Conservation (phyloP, 2,329 filamentous ascomycete species). For the Ceratocystis harringtonii region DNA sequence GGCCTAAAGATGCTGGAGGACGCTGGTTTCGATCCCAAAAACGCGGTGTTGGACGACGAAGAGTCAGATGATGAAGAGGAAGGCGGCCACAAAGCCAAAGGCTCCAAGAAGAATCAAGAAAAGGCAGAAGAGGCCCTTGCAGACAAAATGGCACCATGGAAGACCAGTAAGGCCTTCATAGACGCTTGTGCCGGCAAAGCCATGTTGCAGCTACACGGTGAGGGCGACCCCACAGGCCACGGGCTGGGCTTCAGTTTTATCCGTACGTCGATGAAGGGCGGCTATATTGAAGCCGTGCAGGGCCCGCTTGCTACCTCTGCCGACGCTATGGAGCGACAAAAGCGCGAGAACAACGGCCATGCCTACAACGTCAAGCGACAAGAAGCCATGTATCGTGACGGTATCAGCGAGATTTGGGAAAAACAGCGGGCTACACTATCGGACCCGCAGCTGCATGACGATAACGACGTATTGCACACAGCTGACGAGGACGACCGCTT, state of each 20-base stretch:
- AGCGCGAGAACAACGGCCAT: constrained; percentile 82
- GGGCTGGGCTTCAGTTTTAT: constrained; percentile 95
- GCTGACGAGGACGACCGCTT: constrained; percentile 53
- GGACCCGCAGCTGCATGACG: constrained; percentile 52
- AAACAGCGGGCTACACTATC: constrained; percentile 67
- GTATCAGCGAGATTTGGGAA: constrained; percentile 85
- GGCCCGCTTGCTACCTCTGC: constrained; percentile 52
- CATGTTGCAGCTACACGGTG: constrained; percentile 88
- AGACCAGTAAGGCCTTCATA: constrained; percentile 90
- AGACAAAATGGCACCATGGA: constrained; percentile 87
- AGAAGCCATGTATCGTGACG: constrained; percentile 79
- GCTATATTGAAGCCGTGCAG: constrained; percentile 68
- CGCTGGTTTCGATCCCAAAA: constrained; percentile 63
- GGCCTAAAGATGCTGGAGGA: constrained; percentile 83
- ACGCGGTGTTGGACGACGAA: constrained; percentile 48
- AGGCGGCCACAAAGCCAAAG: constrained; percentile 26
- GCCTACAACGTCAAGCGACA: constrained; percentile 96
- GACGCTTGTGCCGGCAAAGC: constrained; percentile 89
- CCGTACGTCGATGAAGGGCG: constrained; percentile 96
- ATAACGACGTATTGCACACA: constrained; percentile 42
- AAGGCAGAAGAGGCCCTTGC: constrained; percentile 58
- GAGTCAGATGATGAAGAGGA: constrained; percentile 35
- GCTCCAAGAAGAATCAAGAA: constrained; percentile 31
- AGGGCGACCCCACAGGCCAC: constrained; percentile 85
- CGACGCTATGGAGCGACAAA: constrained; percentile 74